Evolutionary conservation across 2,329 filamentous ascomycete species (phyloP).

Genomic region (Tolypocladium ovalisporum): DNA sequence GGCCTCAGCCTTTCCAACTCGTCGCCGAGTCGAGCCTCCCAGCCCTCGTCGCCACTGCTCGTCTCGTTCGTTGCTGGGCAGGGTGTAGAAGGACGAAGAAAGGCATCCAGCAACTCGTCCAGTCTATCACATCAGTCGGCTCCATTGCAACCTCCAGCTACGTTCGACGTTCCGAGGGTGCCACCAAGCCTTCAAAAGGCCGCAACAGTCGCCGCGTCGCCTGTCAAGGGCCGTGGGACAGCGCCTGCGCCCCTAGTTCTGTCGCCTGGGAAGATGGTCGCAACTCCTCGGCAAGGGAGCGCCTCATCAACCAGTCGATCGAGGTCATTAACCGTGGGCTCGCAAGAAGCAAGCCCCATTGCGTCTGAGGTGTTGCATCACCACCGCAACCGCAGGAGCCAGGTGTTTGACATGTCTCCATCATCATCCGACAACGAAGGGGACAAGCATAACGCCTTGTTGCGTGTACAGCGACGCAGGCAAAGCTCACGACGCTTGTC

Average conservation of each 20-base stretch:
- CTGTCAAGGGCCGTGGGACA: conserved; percentile 43
- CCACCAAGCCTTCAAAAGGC: conserved; percentile 50
- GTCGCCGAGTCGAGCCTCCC: conserved; percentile 73
- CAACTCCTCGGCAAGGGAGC: conserved; percentile 50
- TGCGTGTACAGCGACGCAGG: conserved; percentile 86
- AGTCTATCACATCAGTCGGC: conserved; percentile 70
- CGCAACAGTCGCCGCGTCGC: conserved; percentile 42
- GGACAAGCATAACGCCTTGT: conserved; percentile 76
- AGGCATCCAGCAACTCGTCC: conserved; percentile 84
- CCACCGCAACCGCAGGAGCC: conserved; percentile 84
- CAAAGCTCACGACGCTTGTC: conserved; percentile 93
- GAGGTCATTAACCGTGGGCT: conserved; percentile 85
- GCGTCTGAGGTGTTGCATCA: conserved; percentile 57
- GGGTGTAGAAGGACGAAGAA: conserved; percentile 66
- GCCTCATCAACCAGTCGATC: conserved; percentile 57
- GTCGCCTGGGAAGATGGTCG: conserved; percentile 53
- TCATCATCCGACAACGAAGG: conserved; percentile 97
- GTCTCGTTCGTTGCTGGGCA: conserved; percentile 88
- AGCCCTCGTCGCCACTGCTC: conserved; percentile 64
- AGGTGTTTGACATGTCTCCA: conserved; percentile 91
- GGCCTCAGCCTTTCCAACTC: conserved; percentile 68
- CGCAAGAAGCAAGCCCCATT: conserved; percentile 77
- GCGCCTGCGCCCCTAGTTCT: conserved; percentile 39
- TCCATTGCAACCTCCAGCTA: conserved; percentile 58
- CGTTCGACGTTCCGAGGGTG: conserved; percentile 61